These are phyloP conservation scores for Phytophthora kernoviae DNA, from an alignment of 352 stramenopile genomes.

Conservation along the genomic window DNA sequence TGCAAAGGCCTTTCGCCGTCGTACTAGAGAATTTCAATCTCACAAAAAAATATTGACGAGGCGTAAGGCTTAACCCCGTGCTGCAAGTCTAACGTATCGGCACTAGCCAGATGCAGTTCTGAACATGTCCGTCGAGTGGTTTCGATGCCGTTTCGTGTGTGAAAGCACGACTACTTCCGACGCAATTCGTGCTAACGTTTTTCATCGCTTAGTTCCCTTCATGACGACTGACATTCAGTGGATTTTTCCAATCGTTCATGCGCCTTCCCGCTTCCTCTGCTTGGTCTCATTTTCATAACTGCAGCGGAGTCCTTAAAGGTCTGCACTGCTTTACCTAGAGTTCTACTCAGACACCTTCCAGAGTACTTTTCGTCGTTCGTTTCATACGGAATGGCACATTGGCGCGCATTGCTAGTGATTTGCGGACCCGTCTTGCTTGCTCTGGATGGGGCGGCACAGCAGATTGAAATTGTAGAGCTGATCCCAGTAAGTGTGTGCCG, in stretches of 20 bases:
- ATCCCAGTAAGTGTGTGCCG: conserved; percentile 40
- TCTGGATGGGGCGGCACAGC: conserved; percentile 3
- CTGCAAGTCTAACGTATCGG: conserved; percentile 1
- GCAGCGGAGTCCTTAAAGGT: conserved; percentile 3
- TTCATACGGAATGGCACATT: conserved; percentile 11
- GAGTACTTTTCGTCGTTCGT: conserved; percentile 15
- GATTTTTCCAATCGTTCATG: conserved; percentile 17
- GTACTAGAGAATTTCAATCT: conserved; percentile 12
- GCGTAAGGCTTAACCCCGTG: too few species aligned
- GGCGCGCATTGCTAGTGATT: conserved; percentile 7
- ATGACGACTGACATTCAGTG: too few species aligned
- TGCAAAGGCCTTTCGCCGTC: conserved; percentile 2
- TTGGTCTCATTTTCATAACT: conserved; percentile 31
- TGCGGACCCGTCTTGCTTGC: conserved; percentile 9
- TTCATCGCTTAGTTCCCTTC: too few species aligned
- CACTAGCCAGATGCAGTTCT: conserved; percentile 1
- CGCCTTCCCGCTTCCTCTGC: conserved; percentile 10
- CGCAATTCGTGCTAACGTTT: too few species aligned
- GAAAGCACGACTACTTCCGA: too few species aligned
- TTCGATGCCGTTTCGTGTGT: conserved; percentile 7
- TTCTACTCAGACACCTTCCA: conserved; percentile 4
- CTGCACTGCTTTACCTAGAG: conserved; percentile 16
- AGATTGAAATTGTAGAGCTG: conserved; percentile 2
- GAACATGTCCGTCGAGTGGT: conserved; percentile 2
- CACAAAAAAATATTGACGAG: background rate